Base-by-base conservation (phyloP, 2,329 filamentous ascomycete genomes). In the Didymella glomerata region DNA sequence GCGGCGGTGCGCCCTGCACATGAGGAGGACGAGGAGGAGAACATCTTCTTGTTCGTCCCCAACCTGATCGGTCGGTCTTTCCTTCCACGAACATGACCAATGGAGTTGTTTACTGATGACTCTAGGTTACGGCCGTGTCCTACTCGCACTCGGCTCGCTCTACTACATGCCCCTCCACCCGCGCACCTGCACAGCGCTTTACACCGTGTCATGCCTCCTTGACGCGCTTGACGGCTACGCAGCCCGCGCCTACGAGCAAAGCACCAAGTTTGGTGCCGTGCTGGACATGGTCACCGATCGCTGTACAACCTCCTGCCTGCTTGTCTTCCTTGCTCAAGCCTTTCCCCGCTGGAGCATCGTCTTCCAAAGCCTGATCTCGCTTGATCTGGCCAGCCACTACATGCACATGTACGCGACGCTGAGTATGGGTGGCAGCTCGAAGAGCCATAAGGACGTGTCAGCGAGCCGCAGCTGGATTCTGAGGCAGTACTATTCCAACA, bases 131-230 rank as follows among this genome's bases (percentile, higher is more conserved):
- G 76, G 75, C 46, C 81, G 82, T 55, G 78, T 84, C 67, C 74
- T 84, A 48, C 80, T 84, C 67, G 93, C 93, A 69, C 82, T 97
- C 71, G 92, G 91, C 47, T 97, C 95, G 27, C 88, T 99, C 67
- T 97, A 98, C 83, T 99, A 97, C 83, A 99, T 99, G 95, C 94
- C 95, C 50, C 87, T 98, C 53, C 95, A 99, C 78, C 94, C 94
- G n/a, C 90, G 94, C 71, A 97, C 93, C 36, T 98, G 94, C 81
- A 93, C 91, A 59, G 79, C 93, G 48, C 87, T 96, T 54, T 99
- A 99, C 84, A 94, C 89, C 76, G 82, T 99, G 59, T 98, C 94
- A 25, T 98, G 95, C 77, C 86, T 98, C 44, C 90, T 99, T 66
- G 95, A 99, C 77, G 95, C 94, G 45, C 86, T 98, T 64, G 95